Percentiles rank a stretch among this genome's conserved stretches.
Conservation (phyloP, 805 yeast species). For the Candida hungchunana region DNA sequence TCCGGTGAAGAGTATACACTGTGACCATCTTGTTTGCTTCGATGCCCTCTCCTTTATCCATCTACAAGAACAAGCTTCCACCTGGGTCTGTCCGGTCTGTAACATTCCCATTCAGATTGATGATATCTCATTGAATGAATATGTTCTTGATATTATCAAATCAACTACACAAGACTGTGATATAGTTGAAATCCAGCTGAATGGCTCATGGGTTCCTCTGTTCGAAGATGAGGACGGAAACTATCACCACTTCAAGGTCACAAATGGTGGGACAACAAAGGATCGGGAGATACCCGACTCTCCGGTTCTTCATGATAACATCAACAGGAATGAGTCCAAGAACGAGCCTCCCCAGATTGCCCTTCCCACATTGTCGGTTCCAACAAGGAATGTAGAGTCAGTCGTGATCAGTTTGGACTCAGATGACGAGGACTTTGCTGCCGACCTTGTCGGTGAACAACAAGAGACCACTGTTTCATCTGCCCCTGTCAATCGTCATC, state of each 20-base stretch:
- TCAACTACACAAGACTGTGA: slow-evolving; percentile 54
- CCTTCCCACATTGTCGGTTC: neutral
- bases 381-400: slow-evolving; percentile 3
- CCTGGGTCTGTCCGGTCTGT: slow-evolving; percentile 91
- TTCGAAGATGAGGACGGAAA: slow-evolving; percentile 24
- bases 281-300: neutral
- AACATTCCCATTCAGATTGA: slow-evolving; percentile 44
- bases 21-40: slow-evolving; percentile 84
- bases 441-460: neutral
- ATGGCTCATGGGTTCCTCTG: slow-evolving; percentile 67
- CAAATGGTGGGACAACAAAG: neutral
- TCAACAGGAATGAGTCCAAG: too few relatives aligned
- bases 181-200: slow-evolving; percentile 58
- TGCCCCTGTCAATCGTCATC: neutral
- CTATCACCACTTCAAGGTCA: slow-evolving; percentile 6
- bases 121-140: slow-evolving; percentile 72
- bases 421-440: slow-evolving; percentile 16
- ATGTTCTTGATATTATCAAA: slow-evolving; percentile 56
- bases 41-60: slow-evolving; percentile 73
- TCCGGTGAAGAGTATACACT: slow-evolving; percentile 68
- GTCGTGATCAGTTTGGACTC: slow-evolving; percentile 18
- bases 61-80: slow-evolving; percentile 73
- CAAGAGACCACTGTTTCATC: neutral
- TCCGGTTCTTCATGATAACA: too few relatives aligned
- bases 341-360: too few relatives aligned